Evolutionary conservation across 163 green algal species (phyloP).

Genomic region (Prototheca wickerhamii): DNA sequence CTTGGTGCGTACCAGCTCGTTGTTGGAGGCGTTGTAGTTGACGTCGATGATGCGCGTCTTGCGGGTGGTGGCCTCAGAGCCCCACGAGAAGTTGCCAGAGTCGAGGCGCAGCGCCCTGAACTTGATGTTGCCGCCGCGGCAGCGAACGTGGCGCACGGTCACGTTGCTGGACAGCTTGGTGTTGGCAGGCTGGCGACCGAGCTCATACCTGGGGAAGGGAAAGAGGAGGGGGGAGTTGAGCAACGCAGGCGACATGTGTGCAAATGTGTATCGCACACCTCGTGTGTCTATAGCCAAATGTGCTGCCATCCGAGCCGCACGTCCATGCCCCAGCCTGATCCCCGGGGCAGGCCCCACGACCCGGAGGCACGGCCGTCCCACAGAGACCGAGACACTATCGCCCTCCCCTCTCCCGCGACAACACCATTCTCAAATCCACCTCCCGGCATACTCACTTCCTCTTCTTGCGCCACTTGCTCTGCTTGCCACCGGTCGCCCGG

Average conservation of each 20-base stretch:
- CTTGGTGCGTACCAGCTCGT: slow-evolving; percentile 98
- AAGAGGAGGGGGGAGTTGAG: not conserved
- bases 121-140: slow-evolving; percentile 94
- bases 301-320: not conserved
- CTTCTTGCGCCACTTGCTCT: slow-evolving; percentile 97
- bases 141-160: slow-evolving; percentile 78
- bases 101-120: slow-evolving; percentile 96
- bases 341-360: not conserved
- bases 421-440: not conserved
- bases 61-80: slow-evolving; percentile 84
- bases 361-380: too few relatives aligned
- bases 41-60: slow-evolving; percentile 96
- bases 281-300: too few relatives aligned
- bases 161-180: slow-evolving; percentile 93
- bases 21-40: slow-evolving; percentile 99
- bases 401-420: too few relatives aligned
- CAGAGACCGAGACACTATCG: not conserved
- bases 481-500: slow-evolving; percentile 87
- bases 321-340: not conserved
- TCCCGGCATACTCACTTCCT: slow-evolving; percentile 77
- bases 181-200: slow-evolving; percentile 83
- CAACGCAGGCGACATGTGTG: too few relatives aligned
- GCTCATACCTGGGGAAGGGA: slow-evolving; percentile 71
- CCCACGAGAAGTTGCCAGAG: slow-evolving; percentile 94
- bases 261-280: too few relatives aligned